Percentiles rank a stretch among this genome's conserved stretches.
Conservation (phyloP, 2,329 filamentous ascomycete genomes). For the Paramyrothecium sp. region DNA sequence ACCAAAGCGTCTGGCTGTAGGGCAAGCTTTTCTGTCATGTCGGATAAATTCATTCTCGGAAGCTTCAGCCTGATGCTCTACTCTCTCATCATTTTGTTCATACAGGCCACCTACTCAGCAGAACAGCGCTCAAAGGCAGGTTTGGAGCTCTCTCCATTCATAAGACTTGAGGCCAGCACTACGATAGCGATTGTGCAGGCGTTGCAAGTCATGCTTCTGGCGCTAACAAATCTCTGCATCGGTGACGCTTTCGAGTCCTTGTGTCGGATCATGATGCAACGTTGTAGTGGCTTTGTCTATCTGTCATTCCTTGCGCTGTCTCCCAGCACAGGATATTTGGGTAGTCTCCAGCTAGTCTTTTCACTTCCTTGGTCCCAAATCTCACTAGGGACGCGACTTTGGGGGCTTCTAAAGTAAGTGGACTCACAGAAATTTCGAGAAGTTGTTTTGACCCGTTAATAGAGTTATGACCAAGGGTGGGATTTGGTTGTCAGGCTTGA, state of each 20-base stretch:
- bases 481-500: conserved; percentile 5
- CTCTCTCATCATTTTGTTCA: background rate
- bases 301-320: background rate
- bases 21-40: background rate
- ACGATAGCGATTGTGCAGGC: conserved; percentile 1
- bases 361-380: background rate
- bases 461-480: background rate
- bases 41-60: background rate
- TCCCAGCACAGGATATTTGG: background rate
- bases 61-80: background rate
- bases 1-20: background rate
- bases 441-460: too few relatives aligned
- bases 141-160: background rate
- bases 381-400: background rate
- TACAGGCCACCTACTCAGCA: background rate
- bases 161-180: conserved; percentile 4
- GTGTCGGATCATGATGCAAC: background rate
- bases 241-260: background rate
- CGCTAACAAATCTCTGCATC: background rate
- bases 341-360: background rate
- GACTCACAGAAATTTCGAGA: background rate
- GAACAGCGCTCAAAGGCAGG: background rate
- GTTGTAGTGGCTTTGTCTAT: background rate
- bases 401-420: background rate
- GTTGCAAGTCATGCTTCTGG: conserved; percentile 1